Conservation (phyloP, 176 grass and related monocot species). For the Lolium perenne region DNA sequence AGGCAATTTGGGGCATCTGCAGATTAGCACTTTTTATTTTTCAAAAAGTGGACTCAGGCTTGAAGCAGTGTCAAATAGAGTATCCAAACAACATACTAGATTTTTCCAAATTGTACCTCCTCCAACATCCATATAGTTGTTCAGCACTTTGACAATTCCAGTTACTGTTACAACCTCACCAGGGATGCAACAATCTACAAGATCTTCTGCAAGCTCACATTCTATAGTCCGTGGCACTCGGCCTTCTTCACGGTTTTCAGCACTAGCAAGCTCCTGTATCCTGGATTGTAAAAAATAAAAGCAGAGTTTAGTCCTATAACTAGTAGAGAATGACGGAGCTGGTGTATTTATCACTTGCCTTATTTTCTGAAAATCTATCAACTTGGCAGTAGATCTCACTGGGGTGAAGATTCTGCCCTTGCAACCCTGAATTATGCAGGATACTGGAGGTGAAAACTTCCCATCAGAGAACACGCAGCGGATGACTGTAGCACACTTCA, state of each 20-base stretch:
- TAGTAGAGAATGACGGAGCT: conserved; percentile 15
- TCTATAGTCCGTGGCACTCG: conserved; percentile 83
- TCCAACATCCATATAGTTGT: conserved; percentile 89
- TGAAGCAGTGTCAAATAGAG: background rate
- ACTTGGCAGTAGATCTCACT: conserved; percentile 62
- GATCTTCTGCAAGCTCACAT: conserved; percentile 91
- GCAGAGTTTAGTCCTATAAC: conserved; percentile 30
- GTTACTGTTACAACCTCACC: conserved; percentile 84
- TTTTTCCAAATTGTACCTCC: conserved; percentile 65
- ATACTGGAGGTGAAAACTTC: conserved; percentile 80
- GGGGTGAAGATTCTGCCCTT: conserved; percentile 82
- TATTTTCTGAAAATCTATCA: conserved; percentile 98
- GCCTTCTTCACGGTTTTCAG: conserved; percentile 80
- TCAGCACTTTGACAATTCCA: conserved; percentile 92
- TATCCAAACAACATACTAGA: conserved; percentile 13
- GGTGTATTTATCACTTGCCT: conserved; percentile 52
- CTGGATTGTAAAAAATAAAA: conserved; percentile 51
- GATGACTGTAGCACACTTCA: conserved; percentile 61
- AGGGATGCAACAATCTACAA: conserved; percentile 97
- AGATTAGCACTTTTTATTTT: conserved; percentile 21
- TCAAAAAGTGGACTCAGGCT: background rate
- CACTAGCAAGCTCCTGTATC: conserved; percentile 71
- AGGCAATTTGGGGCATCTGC: conserved; percentile 4
- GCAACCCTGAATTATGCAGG: conserved; percentile 73
- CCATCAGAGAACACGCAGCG: conserved; percentile 67